A percentile compares a stretch with the other conserved stretches of the same genome.
These are phyloP conservation scores for Sedum album DNA, from an alignment of 164 flowering plant species.

Conservation along the genomic window DNA sequence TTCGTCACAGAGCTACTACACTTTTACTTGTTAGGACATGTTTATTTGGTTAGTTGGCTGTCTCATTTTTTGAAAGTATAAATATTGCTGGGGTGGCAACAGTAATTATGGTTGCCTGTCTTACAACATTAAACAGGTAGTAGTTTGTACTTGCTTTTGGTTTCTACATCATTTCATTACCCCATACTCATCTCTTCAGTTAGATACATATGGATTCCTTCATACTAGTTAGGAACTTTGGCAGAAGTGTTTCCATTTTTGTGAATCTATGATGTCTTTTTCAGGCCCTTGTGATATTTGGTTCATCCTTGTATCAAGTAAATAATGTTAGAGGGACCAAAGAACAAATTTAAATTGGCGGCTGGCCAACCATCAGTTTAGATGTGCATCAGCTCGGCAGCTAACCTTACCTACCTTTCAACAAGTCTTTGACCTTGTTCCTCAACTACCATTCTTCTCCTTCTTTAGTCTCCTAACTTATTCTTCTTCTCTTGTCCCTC, in stretches of 20 bases:
- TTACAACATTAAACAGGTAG: background rate
- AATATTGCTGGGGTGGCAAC: background rate
- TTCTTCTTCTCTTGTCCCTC: background rate
- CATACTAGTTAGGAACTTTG: no score
- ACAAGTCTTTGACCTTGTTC: constrained; percentile 2
- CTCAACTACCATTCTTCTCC: background rate
- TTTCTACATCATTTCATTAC: background rate
- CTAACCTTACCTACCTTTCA: constrained; percentile 25
- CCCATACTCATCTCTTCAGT: no score
- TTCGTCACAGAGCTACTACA: no score
- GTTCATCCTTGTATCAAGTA: no score
- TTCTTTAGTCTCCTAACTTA: background rate
- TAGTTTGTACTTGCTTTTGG: background rate
- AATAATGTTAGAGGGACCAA: no score
- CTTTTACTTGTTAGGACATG: no score
- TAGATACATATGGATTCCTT: no score
- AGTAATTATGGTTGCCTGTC: background rate
- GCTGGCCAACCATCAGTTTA: constrained; percentile 12
- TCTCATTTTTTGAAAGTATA: no score
- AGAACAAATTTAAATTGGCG: no score
- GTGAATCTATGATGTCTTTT: no score
- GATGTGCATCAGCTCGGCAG: background rate
- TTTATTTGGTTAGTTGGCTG: no score
- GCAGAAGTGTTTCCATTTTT: no score
- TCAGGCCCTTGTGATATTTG: background rate